phyloP scores from a whole-genome alignment of 495 filamentous ascomycete species.

The Ascobolus immersus region DNA sequence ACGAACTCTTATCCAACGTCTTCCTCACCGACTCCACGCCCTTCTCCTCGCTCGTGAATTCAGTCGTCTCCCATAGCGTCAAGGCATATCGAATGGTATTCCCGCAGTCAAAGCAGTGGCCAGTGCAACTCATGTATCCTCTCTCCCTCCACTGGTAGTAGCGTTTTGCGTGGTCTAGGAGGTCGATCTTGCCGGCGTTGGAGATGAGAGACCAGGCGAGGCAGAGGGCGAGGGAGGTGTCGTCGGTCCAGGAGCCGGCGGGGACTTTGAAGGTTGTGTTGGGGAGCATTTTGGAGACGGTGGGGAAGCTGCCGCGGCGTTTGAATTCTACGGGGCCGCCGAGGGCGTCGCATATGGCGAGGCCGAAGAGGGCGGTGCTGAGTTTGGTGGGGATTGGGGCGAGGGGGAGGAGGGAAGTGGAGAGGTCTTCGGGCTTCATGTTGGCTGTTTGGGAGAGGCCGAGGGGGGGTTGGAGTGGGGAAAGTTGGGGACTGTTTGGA shows the following conservation, averaged over 20 bases:
- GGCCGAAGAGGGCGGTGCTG: slow-evolving; percentile 21
- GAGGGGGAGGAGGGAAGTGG: neutral
- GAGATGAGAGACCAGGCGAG: slow-evolving; percentile 21
- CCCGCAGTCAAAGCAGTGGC: slow-evolving; percentile 21
- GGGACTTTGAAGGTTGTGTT: slow-evolving; percentile 12
- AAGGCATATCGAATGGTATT: slow-evolving; percentile 18
- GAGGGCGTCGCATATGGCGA: slow-evolving; percentile 24
- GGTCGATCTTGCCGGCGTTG: slow-evolving; percentile 12
- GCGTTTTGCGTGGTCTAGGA: slow-evolving; percentile 15
- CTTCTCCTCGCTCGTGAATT: slow-evolving; percentile 5
- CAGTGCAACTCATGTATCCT: slow-evolving; percentile 20
- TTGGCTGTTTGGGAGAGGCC: slow-evolving; percentile 20
- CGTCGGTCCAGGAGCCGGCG: slow-evolving; percentile 23
- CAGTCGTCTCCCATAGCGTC: slow-evolving; percentile 13
- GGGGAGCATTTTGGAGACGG: slow-evolving; percentile 14
- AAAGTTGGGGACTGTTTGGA: slow-evolving; percentile 25
- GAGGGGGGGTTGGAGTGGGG: slow-evolving; percentile 34
- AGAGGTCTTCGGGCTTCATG: neutral
- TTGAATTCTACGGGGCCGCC: slow-evolving; percentile 24
- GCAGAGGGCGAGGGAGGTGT: slow-evolving; percentile 24
- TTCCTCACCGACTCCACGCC: slow-evolving; percentile 3
- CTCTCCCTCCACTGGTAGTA: slow-evolving; percentile 19
- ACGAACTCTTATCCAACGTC: slow-evolving; percentile 2
- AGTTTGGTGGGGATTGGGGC: slow-evolving; percentile 7
- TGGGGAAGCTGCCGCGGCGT: slow-evolving; percentile 18